These are phyloP conservation scores for Breviolum minutum DNA, from an alignment of 73 alveolate genomes.

Conservation along the genomic window DNA sequence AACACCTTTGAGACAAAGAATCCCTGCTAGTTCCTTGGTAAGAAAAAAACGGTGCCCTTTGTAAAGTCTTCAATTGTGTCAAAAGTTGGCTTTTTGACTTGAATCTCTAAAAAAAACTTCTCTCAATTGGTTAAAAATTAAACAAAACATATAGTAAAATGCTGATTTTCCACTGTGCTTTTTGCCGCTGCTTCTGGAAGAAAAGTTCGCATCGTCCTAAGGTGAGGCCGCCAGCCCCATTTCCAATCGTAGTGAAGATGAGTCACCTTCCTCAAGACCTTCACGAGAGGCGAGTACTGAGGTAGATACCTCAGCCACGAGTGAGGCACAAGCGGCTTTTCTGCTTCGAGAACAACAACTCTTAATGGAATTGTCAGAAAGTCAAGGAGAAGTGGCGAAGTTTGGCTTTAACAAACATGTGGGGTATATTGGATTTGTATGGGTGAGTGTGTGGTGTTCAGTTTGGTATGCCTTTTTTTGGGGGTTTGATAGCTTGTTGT, in stretches of 20 bases:
- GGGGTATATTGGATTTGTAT: too few species aligned
- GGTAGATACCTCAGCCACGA: neutral
- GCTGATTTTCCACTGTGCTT: too few species aligned
- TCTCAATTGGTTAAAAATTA: too few species aligned
- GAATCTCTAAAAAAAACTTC: too few species aligned
- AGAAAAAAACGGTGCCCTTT: neutral
- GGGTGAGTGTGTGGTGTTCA: neutral
- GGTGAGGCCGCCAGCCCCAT: slow-evolving; percentile 50
- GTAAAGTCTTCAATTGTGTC: neutral
- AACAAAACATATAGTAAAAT: too few species aligned
- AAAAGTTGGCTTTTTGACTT: too few species aligned
- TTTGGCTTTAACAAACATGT: too few species aligned
- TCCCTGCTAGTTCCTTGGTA: neutral
- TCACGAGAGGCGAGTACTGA: neutral
- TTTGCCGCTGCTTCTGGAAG: too few species aligned
- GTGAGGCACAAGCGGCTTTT: neutral
- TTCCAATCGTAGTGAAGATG: slow-evolving; percentile 7
- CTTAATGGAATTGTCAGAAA: slow-evolving; percentile 43
- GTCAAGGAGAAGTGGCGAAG: neutral
- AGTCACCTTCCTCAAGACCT: neutral
- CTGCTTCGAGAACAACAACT: slow-evolving; percentile 47
- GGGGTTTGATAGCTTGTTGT: neutral
- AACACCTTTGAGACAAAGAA: slow-evolving; percentile 4
- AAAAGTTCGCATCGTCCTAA: neutral
- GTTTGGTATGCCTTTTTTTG: neutral